Evolutionary conservation across 2,329 filamentous ascomycete genomes (phyloP).

Genomic region (Penicillium sp.): DNA sequence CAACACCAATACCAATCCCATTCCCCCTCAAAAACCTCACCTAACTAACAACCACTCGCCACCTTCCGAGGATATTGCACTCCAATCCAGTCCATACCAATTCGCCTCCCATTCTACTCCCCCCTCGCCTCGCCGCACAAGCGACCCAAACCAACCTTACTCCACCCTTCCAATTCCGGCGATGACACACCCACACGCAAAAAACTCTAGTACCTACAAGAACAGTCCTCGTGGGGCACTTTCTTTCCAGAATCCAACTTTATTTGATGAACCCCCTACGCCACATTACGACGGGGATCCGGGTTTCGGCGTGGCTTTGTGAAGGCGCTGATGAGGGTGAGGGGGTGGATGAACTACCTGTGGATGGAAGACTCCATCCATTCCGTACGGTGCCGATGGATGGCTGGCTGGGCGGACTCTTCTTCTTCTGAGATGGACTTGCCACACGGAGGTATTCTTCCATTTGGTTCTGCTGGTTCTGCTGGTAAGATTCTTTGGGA

Average conservation of each 20-base stretch:
- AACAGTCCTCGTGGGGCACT: not conserved
- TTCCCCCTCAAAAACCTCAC: too few species aligned
- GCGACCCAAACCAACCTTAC: too few species aligned
- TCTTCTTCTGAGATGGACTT: not conserved
- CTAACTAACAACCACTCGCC: too few species aligned
- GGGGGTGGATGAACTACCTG: not conserved
- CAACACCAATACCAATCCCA: too few species aligned
- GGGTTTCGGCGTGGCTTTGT: not conserved
- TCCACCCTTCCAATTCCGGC: slow-evolving; percentile 17
- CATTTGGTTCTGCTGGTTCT: not conserved
- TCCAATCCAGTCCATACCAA: not conserved
- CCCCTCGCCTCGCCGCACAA: not conserved
- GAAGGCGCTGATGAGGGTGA: too few species aligned
- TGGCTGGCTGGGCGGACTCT: not conserved
- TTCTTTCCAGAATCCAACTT: not conserved
- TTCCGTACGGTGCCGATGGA: not conserved
- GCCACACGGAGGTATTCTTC: not conserved
- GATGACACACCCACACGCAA: slow-evolving; percentile 9
- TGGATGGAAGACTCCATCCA: not conserved
- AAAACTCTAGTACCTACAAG: not conserved
- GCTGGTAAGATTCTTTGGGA: not conserved
- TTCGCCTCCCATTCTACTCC: not conserved
- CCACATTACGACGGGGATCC: not conserved
- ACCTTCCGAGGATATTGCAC: too few species aligned
- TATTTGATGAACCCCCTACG: not conserved